phyloP scores from a whole-genome alignment of 345 rosid genomes.

The Ceriops tagal region DNA sequence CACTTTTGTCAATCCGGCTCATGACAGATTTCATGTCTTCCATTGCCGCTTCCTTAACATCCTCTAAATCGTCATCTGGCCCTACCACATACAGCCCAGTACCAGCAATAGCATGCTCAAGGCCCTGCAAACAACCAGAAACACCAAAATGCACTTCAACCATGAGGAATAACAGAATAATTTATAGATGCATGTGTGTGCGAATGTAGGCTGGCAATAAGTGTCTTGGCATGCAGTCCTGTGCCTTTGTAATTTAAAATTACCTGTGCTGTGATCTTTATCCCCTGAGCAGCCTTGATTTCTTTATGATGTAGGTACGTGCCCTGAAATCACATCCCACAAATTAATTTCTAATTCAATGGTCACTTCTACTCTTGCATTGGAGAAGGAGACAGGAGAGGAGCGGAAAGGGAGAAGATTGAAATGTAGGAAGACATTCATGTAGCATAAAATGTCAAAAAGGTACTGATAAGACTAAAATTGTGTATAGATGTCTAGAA shows the following conservation, averaged over 20 bases:
- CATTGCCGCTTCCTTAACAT: constrained; percentile 59
- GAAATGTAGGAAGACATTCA: no score
- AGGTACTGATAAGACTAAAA: no score
- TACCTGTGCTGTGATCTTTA: constrained; percentile 92
- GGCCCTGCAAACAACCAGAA: constrained; percentile 48
- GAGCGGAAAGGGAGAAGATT: no score
- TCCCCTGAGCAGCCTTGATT: constrained; percentile 94
- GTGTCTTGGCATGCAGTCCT: background rate
- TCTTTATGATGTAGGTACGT: constrained; percentile 82
- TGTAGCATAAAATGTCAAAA: no score
- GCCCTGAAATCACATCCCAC: constrained; percentile 55
- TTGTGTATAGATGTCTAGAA: no score
- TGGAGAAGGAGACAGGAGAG: no score
- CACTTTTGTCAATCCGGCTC: constrained; percentile 79
- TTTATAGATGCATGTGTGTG: background rate
- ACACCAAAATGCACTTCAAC: background rate
- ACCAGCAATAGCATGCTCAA: constrained; percentile 94
- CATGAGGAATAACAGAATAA: background rate
- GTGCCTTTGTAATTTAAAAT: constrained; percentile 4
- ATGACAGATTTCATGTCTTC: constrained; percentile 83
- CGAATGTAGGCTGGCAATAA: background rate
- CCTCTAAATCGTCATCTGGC: constrained; percentile 72
- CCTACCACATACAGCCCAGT: constrained; percentile 80
- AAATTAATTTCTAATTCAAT: background rate
- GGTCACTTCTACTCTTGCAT: no score